Base-by-base conservation (phyloP, 352 stramenopile species). In the Pythium phragmiticola region DNA sequence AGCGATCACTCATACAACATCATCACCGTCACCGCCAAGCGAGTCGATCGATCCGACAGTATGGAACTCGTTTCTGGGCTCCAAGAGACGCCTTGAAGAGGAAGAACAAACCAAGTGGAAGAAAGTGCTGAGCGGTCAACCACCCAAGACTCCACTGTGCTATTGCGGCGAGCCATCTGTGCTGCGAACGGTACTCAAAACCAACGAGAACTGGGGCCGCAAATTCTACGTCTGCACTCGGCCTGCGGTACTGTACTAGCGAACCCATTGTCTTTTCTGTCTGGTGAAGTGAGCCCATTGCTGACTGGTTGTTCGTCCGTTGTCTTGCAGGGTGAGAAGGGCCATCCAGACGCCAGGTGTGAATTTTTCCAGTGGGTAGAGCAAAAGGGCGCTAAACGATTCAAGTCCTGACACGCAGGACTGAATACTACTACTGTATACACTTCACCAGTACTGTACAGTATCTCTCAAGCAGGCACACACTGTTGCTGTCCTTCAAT, bases 201-300 rank as follows among this genome's bases (percentile, higher is more conserved):
- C 61, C 39, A 90, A 88, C 65, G 82, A 91, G 7, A 95, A 95
- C 55, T 90, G 75, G 70, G 84, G 86, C 4, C 84, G 84, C 51
- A 93, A 93, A 53, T 94, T 95, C 68, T 95, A 87, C 57, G 80
- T 94, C 16, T 95, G 87, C 65, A 89, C 80, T 14, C 93, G 91
- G 65, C 87, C 87, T 47, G 82, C 71, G 70, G 85, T 90, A 66
- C 59, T 42, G 21, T 21, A 21, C 21, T 21, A 21, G 1, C 21
- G 21, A 16, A 4, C 9, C 2, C 37, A 12, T 42, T 42, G 37
- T 12, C 37, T 42, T 42, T 42, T 42, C 37, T 42, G 14, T 17
- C 9, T 8, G 7, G 36, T 41, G 36, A 41, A 21, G 21, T 21
- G 21, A 21, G 21, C 21, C 21, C 21, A 21, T 21, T 21, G 21